A percentile compares a stretch with the other conserved stretches of the same genome.
phyloP scores from a whole-genome alignment of 1,284 basidiomycete genomes.

The Trametes hirsuta region DNA sequence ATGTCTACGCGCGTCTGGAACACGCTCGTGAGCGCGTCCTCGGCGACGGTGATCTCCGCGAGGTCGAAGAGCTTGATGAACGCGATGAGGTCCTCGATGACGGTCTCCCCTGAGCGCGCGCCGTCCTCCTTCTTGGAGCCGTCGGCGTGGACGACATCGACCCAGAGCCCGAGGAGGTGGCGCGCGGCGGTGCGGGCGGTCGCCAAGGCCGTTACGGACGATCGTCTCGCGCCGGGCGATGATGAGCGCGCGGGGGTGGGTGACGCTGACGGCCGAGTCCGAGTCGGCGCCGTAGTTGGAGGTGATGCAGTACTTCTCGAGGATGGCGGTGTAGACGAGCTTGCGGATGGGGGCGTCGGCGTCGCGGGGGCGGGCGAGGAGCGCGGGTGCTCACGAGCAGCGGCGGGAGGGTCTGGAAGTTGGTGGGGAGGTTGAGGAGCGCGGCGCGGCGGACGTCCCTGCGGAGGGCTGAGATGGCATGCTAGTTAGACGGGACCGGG shows the following conservation, averaged over 20 bases:
- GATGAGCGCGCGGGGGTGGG: slow-evolving; percentile 70
- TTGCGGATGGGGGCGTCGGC: slow-evolving; percentile 83
- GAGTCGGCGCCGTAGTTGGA: slow-evolving; percentile 18
- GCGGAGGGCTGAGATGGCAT: slow-evolving; percentile 3
- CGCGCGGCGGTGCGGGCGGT: slow-evolving; percentile 80
- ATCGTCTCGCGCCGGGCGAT: slow-evolving; percentile 81
- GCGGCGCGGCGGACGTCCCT: slow-evolving; percentile 93
- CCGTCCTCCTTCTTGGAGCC: slow-evolving; percentile 48
- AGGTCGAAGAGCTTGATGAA: slow-evolving; percentile 72
- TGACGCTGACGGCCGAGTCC: slow-evolving; percentile 49
- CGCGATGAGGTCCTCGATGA: slow-evolving; percentile 44
- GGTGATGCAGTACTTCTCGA: slow-evolving; percentile 40
- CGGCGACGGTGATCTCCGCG: slow-evolving; percentile 58
- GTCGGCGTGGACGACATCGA: slow-evolving; percentile 50
- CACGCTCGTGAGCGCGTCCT: slow-evolving; percentile 68
- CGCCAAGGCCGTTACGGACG: slow-evolving; percentile 84
- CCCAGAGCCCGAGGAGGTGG: slow-evolving; percentile 79
- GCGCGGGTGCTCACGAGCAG: too few relatives aligned
- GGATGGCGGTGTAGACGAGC: slow-evolving; percentile 75
- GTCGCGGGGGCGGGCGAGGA: slow-evolving; percentile 87
- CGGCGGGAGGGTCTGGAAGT: slow-evolving; percentile 64
- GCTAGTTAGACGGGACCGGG: background rate
- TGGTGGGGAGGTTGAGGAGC: slow-evolving; percentile 78
- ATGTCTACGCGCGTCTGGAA: slow-evolving; percentile 64
- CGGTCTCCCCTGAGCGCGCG: slow-evolving; percentile 11